phyloP scores from a whole-genome alignment of 768 basidiomycete species.

The Russula vinacea region DNA sequence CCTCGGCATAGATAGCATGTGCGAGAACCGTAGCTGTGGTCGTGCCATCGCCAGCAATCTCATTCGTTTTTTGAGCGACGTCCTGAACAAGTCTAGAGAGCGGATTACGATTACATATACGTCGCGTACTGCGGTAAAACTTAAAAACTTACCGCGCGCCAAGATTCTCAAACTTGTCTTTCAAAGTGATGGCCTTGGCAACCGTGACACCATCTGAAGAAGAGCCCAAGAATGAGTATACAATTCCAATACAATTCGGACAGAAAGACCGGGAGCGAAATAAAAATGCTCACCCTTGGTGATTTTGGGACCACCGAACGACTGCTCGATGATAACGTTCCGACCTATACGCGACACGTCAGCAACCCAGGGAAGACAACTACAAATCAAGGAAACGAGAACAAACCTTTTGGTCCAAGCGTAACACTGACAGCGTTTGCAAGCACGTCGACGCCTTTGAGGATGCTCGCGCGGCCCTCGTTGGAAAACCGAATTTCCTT shows the following conservation, averaged over 20 bases:
- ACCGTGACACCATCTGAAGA: slow-evolving; percentile 90
- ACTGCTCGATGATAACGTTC: slow-evolving; percentile 98
- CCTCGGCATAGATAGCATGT: slow-evolving; percentile 96
- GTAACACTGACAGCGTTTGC: slow-evolving; percentile 97
- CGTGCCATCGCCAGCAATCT: slow-evolving; percentile 95
- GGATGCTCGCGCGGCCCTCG: slow-evolving; percentile 88
- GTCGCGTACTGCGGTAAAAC: neutral
- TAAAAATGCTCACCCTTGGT: slow-evolving; percentile 69
- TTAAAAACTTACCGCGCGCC: slow-evolving; percentile 78
- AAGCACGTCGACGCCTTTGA: slow-evolving; percentile 94
- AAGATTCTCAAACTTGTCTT: slow-evolving; percentile 99
- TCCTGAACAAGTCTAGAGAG: slow-evolving; percentile 79
- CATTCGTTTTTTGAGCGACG: slow-evolving; percentile 95
- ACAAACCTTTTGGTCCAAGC: slow-evolving; percentile 87
- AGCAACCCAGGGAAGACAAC: slow-evolving; percentile 15
- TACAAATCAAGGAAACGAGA: neutral
- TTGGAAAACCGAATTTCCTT: slow-evolving; percentile 98
- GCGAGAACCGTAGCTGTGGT: slow-evolving; percentile 97
- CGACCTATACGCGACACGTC: slow-evolving; percentile 52
- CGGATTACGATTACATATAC: slow-evolving; percentile 10
- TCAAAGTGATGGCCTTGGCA: slow-evolving; percentile 87
- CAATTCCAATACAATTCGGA: neutral
- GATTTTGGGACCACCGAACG: slow-evolving; percentile 87
- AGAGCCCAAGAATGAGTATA: slow-evolving; percentile 6
- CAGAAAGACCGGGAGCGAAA: neutral